Base-by-base conservation (phyloP, 169 alveolate species). In the Cryptosporidium tyzzeri region DNA sequence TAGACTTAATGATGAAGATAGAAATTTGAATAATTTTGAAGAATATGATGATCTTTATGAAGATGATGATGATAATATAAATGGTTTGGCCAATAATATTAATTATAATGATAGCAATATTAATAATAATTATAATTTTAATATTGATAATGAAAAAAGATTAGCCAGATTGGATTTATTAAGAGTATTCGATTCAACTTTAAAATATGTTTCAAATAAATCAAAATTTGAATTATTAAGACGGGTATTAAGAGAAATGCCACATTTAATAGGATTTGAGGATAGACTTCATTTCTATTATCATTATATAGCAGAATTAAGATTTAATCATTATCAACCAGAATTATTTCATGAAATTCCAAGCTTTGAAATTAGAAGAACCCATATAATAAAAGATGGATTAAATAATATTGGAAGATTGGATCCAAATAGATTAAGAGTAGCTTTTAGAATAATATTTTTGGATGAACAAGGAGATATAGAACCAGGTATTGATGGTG, bases 401-500 rank as follows among this genome's bases (percentile, higher is more conserved):
- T 69, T 92, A 48, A 23, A 80, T 31, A 61, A 92, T 8, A 71
- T 95, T 21, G 92, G 94, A 1, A 53, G 50, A n/a, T 55, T 95
- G 26, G 91, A 80, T 65, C 69, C 91, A 33, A 53, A 71, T 6
- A 91, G 92, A 68, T 62, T 95, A 26, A 95, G 93, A 80, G 59
- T 69, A 16, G 58, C 65, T 2, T 95, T 95, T 84, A 92, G 97
- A 91, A 95, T 97, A 21, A 71, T 93, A 23, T 97, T 96, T 92
- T 93, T 93, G 41, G 96, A 97, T 91, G 94, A 94, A 85, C 89
- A 94, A 62, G 98, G 98, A 12, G 86, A 91, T 29, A 92, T 92
- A 23, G 99, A 97, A 89, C 97, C 95, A 80, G 99, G 99, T 16
- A 94, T 96, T 45, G 99, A 98, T 87, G 99, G 99, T 21, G 99